These are phyloP conservation scores for Carex parvula DNA, from an alignment of 176 grass and related monocot species.

Conservation along the genomic window DNA sequence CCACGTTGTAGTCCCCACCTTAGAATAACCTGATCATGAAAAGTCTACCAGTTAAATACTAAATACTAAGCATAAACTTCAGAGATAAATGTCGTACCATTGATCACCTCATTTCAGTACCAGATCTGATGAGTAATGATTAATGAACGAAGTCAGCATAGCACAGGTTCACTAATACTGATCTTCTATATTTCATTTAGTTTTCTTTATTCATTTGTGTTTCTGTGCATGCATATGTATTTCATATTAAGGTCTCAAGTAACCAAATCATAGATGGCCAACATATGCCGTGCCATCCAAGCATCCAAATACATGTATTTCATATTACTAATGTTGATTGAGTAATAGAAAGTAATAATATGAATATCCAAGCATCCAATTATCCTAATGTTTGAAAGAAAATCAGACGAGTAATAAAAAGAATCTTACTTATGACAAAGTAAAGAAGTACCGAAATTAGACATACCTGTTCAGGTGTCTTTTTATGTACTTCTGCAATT, in stretches of 20 bases:
- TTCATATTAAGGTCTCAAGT: background rate
- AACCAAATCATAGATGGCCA: background rate
- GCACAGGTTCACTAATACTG: background rate
- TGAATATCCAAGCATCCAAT: no score
- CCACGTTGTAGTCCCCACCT: conserved; percentile 43
- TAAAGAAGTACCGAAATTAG: background rate
- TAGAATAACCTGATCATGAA: conserved; percentile 34
- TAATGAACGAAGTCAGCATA: background rate
- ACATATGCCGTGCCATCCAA: background rate
- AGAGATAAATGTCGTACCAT: background rate
- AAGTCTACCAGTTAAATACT: background rate
- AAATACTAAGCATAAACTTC: background rate
- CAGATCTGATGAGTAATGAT: background rate
- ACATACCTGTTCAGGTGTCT: conserved; percentile 42
- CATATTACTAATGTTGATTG: background rate
- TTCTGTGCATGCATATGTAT: background rate
- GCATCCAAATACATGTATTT: background rate
- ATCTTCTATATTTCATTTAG: background rate
- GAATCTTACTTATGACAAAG: background rate
- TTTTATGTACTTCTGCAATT: conserved; percentile 36
- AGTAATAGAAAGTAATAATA: background rate
- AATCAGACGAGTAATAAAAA: background rate
- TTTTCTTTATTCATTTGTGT: background rate
- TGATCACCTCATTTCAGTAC: background rate
- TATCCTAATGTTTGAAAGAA: background rate